Conservation (phyloP, 345 rosid genomes). For the Rhodomyrtus tomentosa region DNA sequence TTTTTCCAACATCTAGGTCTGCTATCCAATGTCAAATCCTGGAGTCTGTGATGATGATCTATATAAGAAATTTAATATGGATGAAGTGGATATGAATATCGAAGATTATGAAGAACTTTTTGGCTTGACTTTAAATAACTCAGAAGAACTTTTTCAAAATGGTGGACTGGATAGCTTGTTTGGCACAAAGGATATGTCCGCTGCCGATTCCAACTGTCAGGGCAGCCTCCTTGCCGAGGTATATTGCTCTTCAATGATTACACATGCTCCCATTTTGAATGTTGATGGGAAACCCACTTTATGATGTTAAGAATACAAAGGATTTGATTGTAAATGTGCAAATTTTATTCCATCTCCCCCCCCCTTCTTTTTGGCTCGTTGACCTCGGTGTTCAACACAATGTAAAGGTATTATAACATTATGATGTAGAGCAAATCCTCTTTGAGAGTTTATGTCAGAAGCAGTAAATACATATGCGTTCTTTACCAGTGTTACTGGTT, state of each 20-base stretch:
- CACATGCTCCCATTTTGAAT: constrained; percentile 2
- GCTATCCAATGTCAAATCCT: constrained; percentile 14
- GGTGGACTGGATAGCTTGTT: constrained; percentile 88
- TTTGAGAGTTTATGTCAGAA: not conserved
- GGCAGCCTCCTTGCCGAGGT: constrained; percentile 58
- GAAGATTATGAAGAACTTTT: constrained; percentile 97
- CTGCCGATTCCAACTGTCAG: constrained; percentile 43
- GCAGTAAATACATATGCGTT: not conserved
- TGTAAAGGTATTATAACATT: not conserved
- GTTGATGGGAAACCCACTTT: not conserved
- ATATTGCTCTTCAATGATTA: constrained; percentile 1
- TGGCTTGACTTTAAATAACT: constrained; percentile 63
- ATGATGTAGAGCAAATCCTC: not conserved
- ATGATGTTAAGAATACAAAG: not conserved
- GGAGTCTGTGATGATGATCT: constrained; percentile 36
- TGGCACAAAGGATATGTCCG: constrained; percentile 42
- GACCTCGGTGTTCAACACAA: not conserved
- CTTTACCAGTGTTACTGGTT: not conserved
- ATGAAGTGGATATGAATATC: constrained; percentile 70
- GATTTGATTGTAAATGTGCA: not conserved
- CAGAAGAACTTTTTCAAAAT: constrained; percentile 71
- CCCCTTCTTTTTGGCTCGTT: not conserved
- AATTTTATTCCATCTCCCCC: not conserved
- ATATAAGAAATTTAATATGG: constrained; percentile 56
- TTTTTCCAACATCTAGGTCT: not conserved